These are phyloP conservation scores for Cyanidioschyzon merolae DNA, from an alignment of 23 red algal species.

Conservation along the genomic window DNA sequence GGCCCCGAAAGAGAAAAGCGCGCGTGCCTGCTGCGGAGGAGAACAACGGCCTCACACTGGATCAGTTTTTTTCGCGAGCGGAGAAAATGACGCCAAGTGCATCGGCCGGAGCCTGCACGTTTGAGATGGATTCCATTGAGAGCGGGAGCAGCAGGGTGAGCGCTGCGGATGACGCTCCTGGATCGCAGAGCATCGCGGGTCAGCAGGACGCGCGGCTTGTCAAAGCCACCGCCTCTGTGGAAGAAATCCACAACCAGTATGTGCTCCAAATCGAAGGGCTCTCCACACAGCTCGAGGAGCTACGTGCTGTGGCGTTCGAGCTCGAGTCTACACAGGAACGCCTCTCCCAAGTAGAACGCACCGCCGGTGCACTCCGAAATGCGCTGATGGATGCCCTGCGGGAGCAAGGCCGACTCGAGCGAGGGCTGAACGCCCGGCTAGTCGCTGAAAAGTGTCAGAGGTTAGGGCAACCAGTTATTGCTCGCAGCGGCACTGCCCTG, in stretches of 20 bases:
- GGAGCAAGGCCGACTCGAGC: slow-evolving; percentile 24
- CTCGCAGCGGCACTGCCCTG: slow-evolving; percentile 46
- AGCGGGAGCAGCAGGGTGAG: not conserved
- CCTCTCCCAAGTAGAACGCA: not conserved
- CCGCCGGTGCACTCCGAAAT: not conserved
- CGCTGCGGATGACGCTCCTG: not conserved
- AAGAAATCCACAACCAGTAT: not conserved
- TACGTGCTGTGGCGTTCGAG: not conserved
- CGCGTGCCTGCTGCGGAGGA: not conserved
- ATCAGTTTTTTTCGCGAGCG: slow-evolving; percentile 2
- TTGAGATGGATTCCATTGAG: not conserved
- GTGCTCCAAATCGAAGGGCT: not conserved
- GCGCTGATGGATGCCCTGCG: not conserved
- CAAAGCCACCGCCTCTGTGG: not conserved
- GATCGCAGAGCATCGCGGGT: not conserved
- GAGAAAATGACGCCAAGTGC: not conserved
- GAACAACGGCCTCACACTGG: slow-evolving; percentile 4
- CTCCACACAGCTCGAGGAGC: not conserved
- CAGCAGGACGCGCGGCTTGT: not conserved
- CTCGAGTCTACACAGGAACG: not conserved
- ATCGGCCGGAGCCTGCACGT: not conserved
- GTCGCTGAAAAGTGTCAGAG: slow-evolving; percentile 35
- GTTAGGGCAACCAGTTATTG: slow-evolving; percentile 41
- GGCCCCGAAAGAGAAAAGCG: not conserved
- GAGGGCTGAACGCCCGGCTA: slow-evolving; percentile 18